These are phyloP conservation scores for Teratosphaeriaceae sp. DNA, from an alignment of 2,329 filamentous ascomycete species.

Conservation along the genomic window DNA sequence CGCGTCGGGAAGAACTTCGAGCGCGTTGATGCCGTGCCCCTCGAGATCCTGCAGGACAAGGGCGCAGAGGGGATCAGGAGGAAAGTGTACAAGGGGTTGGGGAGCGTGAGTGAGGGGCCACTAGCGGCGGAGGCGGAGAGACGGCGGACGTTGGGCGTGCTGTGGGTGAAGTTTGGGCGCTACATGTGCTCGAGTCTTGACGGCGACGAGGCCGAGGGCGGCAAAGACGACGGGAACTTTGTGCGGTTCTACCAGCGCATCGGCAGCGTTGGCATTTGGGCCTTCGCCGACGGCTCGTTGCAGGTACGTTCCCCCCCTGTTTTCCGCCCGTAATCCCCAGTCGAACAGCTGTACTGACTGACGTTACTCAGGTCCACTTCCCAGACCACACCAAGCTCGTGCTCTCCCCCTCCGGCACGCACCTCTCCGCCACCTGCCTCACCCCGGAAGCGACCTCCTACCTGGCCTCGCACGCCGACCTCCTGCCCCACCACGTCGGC, in stretches of 20 bases:
- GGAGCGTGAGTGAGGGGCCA: conserved; percentile 27
- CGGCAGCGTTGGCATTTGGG: conserved; percentile 75
- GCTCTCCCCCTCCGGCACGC: conserved; percentile 64
- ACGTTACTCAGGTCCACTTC: conserved; percentile 63
- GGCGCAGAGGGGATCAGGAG: conserved; percentile 53
- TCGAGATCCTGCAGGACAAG: conserved; percentile 70
- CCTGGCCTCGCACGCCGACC: conserved; percentile 54
- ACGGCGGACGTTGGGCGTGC: conserved; percentile 51
- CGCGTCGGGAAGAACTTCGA: conserved; percentile 52
- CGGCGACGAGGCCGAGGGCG: conserved; percentile 32
- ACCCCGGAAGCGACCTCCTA: conserved; percentile 62
- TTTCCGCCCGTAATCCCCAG: too few relatives aligned
- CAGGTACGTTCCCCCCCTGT: too few relatives aligned
- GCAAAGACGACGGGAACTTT: conserved; percentile 43
- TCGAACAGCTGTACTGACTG: too few relatives aligned
- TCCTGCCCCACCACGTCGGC: conserved; percentile 61
- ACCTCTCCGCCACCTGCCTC: conserved; percentile 72
- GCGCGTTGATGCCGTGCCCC: conserved; percentile 39
- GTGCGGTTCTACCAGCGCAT: conserved; percentile 78
- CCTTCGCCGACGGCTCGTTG: conserved; percentile 71
- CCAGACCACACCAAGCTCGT: conserved; percentile 84
- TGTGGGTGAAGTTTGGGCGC: conserved; percentile 62
- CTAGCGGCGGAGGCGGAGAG: conserved; percentile 34
- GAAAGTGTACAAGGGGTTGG: conserved; percentile 50
- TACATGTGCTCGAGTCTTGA: conserved; percentile 53